Percentiles rank a stretch among this genome's conserved stretches.
Conservation (phyloP, 805 yeast species). For the Candida jianshihensis region DNA sequence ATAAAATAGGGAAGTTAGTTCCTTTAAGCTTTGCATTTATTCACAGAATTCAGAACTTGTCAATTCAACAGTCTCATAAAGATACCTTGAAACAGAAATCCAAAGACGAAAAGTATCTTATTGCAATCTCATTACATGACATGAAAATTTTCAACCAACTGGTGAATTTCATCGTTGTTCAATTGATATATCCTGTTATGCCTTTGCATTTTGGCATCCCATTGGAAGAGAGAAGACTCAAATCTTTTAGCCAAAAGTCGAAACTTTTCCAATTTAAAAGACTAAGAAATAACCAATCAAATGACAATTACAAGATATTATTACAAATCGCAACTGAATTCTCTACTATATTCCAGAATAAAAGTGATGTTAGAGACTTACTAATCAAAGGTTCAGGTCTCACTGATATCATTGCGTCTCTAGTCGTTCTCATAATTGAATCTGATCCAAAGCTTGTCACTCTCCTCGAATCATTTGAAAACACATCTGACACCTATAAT, state of each 20-base stretch:
- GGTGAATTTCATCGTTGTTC: constrained; percentile 55
- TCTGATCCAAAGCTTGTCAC: constrained; percentile 30
- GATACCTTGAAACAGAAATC: no score
- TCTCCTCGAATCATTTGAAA: constrained; percentile 28
- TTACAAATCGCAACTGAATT: constrained; percentile 16
- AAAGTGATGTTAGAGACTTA: constrained; percentile 33
- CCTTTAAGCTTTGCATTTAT: constrained; percentile 7
- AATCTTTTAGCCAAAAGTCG: constrained; percentile 32
- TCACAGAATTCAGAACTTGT: constrained; percentile 12
- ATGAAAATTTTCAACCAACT: constrained; percentile 66
- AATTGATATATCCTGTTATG: constrained; percentile 64
- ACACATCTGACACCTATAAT: constrained; percentile 57
- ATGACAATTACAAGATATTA: constrained; percentile 1
- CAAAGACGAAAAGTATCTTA: constrained; percentile 17
- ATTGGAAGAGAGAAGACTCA: constrained; percentile 48
- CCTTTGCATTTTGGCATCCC: constrained; percentile 57
- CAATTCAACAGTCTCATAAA: constrained; percentile 2
- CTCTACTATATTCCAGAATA: constrained; percentile 16
- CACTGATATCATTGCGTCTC: constrained; percentile 41
- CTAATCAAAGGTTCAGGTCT: constrained; percentile 60
- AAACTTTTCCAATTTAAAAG: constrained; percentile 13
- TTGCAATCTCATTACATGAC: constrained; percentile 78
- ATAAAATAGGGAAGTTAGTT: constrained; percentile 2
- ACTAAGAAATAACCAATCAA: constrained; percentile 6
- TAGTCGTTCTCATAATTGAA: constrained; percentile 35